Conservation (phyloP, 1,284 basidiomycete genomes). For the Tylopilus orsonianus region DNA sequence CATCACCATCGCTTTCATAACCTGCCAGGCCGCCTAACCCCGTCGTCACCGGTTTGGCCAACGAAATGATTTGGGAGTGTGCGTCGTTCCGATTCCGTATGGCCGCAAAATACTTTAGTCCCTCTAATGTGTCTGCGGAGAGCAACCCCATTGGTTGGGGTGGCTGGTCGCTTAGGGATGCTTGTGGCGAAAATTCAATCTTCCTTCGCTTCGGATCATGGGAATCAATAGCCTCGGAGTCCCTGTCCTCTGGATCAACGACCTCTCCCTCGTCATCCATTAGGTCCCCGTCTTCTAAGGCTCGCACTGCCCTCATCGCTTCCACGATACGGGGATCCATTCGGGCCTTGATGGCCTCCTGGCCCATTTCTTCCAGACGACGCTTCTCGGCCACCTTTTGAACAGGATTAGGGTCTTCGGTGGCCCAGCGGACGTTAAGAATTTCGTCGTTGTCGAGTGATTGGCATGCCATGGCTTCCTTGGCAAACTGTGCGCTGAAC, state of each 20-base stretch:
- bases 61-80: constrained; percentile 7
- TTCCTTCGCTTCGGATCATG: constrained; percentile 42
- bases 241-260: constrained; percentile 29
- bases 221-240: constrained; percentile 38
- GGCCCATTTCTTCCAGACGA: constrained; percentile 78
- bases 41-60: constrained; percentile 33
- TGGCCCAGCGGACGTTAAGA: constrained; percentile 97
- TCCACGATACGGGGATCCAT: constrained; percentile 86
- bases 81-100: constrained; percentile 61
- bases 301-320: constrained; percentile 78
- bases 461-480: constrained; percentile 99
- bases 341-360: constrained; percentile 79
- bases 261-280: constrained; percentile 48
- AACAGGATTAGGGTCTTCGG: constrained; percentile 92
- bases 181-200: constrained; percentile 27
- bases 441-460: constrained; percentile 97
- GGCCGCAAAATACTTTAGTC: constrained; percentile 83
- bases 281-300: constrained; percentile 78
- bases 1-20: constrained; percentile 79
- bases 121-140: constrained; percentile 78
- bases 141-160: constrained; percentile 57
- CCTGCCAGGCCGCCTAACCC: constrained; percentile 62
- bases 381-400: constrained; percentile 83
- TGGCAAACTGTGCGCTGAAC: constrained; percentile 90
- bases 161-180: constrained; percentile 10